Percentiles rank a stretch among this genome's conserved stretches.
Conservation (phyloP, 1,284 basidiomycete species). For the Pyrrhoderma noxium region DNA sequence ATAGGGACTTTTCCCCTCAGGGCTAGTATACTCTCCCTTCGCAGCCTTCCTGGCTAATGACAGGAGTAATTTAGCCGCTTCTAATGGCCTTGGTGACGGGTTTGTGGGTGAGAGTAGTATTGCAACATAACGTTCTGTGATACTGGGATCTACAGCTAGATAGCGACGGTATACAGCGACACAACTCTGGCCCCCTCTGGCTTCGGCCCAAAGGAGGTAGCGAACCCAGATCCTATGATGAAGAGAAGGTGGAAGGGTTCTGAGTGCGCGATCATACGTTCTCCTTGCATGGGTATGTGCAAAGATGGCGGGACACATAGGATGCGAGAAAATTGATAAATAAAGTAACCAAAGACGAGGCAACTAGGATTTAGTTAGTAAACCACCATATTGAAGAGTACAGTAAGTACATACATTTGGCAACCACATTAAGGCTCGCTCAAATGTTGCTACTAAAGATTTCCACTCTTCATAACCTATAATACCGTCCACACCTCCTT, state of each 20-base stretch:
- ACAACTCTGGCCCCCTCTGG: constrained; percentile 76
- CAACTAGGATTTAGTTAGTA: constrained; percentile 44
- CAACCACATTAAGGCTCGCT: constrained; percentile 91
- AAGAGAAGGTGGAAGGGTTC: constrained; percentile 90
- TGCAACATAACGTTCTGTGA: constrained; percentile 81
- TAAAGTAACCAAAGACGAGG: constrained; percentile 95
- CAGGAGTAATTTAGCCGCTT: constrained; percentile 89
- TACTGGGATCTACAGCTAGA: constrained; percentile 74
- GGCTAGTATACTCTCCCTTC: constrained; percentile 77
- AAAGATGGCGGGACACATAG: constrained; percentile 78
- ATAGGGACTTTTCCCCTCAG: constrained; percentile 94
- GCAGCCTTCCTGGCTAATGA: constrained; percentile 78
- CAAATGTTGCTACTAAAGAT: constrained; percentile 79
- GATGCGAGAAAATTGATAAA: constrained; percentile 85
- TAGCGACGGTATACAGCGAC: constrained; percentile 89
- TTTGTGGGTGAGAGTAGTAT: constrained; percentile 65
- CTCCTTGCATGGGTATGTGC: constrained; percentile 87
- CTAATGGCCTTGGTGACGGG: constrained; percentile 73
- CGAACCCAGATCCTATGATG: constrained; percentile 91
- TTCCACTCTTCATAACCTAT: constrained; percentile 96
- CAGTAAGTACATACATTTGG: constrained; percentile 58
- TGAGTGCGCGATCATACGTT: constrained; percentile 91
- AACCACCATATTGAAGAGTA: constrained; percentile 10
- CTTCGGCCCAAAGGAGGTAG: constrained; percentile 93
- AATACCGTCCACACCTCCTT: constrained; percentile 77